phyloP scores from a whole-genome alignment of 176 grass and related monocot genomes.

The Oryza meyeriana region DNA sequence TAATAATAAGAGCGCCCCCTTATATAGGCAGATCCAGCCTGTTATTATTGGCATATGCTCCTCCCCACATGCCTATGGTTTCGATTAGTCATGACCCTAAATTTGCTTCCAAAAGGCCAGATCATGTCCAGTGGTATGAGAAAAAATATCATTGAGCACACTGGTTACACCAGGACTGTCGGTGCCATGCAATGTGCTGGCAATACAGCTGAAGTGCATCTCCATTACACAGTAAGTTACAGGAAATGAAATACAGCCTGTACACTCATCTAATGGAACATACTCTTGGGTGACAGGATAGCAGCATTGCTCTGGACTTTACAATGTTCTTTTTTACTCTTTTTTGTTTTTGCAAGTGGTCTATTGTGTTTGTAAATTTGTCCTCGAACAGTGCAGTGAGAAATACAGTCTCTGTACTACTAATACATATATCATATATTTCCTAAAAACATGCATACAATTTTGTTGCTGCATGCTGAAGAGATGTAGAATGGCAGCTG shows the following conservation, averaged over 20 bases:
- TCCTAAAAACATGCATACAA: neutral
- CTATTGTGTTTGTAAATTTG: neutral
- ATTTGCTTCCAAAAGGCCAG: slow-evolving; percentile 31
- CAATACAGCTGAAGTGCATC: slow-evolving; percentile 4
- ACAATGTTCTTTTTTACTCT: neutral
- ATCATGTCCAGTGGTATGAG: slow-evolving; percentile 17
- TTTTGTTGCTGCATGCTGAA: slow-evolving; percentile 3
- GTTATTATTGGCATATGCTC: slow-evolving; percentile 30
- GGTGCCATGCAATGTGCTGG: slow-evolving; percentile 29
- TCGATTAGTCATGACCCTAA: neutral
- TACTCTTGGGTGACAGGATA: neutral
- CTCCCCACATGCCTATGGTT: slow-evolving; percentile 21
- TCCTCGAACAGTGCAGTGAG: neutral
- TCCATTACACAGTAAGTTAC: slow-evolving; percentile 19
- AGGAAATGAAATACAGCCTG: slow-evolving; percentile 3
- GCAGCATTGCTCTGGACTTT: neutral
- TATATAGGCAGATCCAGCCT: slow-evolving; percentile 21
- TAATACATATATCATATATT: slow-evolving; percentile 22
- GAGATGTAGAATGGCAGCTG: neutral
- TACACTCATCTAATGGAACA: slow-evolving; percentile 3
- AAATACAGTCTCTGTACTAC: neutral
- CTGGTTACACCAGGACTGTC: slow-evolving; percentile 24
- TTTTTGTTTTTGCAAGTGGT: neutral
- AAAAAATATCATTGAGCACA: neutral
- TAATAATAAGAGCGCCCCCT: neutral